Base-by-base conservation (phyloP, 345 rosid species). In the Hibiscus tridactylites region DNA sequence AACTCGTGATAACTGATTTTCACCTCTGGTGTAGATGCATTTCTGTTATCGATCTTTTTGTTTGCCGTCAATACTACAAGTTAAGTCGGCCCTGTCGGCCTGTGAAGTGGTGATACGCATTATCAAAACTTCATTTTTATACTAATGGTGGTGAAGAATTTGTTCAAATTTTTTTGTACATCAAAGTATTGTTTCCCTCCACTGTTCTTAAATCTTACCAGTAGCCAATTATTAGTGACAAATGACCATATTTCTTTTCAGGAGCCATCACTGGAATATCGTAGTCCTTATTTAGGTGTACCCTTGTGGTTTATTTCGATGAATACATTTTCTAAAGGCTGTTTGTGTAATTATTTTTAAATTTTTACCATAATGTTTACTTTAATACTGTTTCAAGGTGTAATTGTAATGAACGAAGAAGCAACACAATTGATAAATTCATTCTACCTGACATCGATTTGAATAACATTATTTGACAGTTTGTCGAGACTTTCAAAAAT, bases 41-140 rank as follows among this genome's bases (percentile, higher is more conserved):
- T 79, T 70, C 73, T 71, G 37, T 53, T 75, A 57, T 79, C 80
- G 75, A 53, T 73, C 71, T 76, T 66, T 8, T 71, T 60, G 54
- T 77, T 77, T 56, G 78, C 71, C 75, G 75, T 67, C 77, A 37
- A 65, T 81, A 29, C 68, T 69, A 7, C 31, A 60, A 71, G 81
- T 74, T 79, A 68, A 52, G 68, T 77, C 64, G 57, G 62, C 60
- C 73, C 76, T 21, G 24, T 21, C 24, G 24, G 24, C 24, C 24
- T 46, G 28, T 57, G 71, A 65, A 72, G 71, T 33, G 61, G 64
- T 26, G 61, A 67, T 68, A 65, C 66, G 60, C 77, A 62, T 74
- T 64, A 67, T 35, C 64, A 39, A 66, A 74, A 74, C 65, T 70
- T 77, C 53, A 66, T 70, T 79, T 81, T 73, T 59, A 76, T 79